These are phyloP conservation scores for Annulohypoxylon maeteangense DNA, from an alignment of 495 filamentous ascomycete genomes.

Conservation along the genomic window DNA sequence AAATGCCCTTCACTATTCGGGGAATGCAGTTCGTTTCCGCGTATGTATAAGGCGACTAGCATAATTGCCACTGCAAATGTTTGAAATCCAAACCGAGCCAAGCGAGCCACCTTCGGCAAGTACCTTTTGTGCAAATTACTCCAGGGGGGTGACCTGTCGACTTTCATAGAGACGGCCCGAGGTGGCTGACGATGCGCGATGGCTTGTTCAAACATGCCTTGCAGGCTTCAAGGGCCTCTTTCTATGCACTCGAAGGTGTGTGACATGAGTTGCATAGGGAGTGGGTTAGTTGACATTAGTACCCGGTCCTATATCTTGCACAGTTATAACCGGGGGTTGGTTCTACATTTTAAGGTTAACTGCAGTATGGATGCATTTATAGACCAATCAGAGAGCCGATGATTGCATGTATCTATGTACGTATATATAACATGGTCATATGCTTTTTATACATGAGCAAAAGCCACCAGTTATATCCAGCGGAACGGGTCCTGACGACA, in stretches of 20 bases:
- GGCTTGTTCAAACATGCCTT: conserved; percentile 10
- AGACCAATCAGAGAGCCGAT: background rate
- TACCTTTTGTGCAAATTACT: conserved; percentile 7
- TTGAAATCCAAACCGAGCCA: background rate
- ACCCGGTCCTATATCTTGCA: background rate
- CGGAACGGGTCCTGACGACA: background rate
- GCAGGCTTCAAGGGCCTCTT: conserved; percentile 2
- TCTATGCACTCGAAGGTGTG: background rate
- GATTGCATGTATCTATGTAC: background rate
- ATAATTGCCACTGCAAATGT: conserved; percentile 7
- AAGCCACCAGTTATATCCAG: background rate
- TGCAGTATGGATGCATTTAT: conserved; percentile 5
- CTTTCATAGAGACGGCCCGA: background rate
- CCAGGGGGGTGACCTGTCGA: conserved; percentile 10
- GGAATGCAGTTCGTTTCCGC: background rate
- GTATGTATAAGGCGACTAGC: background rate
- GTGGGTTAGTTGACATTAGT: conserved; percentile 5
- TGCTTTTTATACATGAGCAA: conserved; percentile 1
- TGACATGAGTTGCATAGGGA: conserved; percentile 14
- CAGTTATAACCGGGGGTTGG: background rate
- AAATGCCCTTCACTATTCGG: background rate
- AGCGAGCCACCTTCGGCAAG: background rate
- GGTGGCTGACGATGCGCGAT: background rate
- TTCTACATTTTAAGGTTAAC: conserved; percentile 1
- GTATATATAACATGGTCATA: background rate